Evolutionary conservation across 805 yeast species (phyloP).

Genomic region (Ogataea haglerorum): DNA sequence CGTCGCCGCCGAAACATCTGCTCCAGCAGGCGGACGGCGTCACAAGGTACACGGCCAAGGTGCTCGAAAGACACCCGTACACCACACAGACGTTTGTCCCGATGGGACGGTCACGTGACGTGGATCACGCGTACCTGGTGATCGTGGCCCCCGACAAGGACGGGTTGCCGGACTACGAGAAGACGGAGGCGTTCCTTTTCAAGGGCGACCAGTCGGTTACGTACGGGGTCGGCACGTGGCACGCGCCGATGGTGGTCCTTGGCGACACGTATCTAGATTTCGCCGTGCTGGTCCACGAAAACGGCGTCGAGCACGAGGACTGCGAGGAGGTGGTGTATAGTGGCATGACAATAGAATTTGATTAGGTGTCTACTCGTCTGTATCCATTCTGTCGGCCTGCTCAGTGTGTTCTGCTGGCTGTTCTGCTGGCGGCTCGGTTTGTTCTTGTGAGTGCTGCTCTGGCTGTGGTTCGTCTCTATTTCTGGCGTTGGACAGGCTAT

Average conservation of each 20-base stretch:
- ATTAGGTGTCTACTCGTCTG: constrained; percentile 18
- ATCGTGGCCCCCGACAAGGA: constrained; percentile 64
- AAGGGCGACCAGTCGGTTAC: constrained; percentile 87
- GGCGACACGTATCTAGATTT: constrained; percentile 60
- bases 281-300: constrained; percentile 85
- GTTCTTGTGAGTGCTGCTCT: constrained; percentile 24
- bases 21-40: constrained; percentile 26
- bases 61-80: constrained; percentile 86
- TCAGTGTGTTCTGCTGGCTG: constrained; percentile 4
- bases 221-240: constrained; percentile 86
- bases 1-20: constrained; percentile 70
- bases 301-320: constrained; percentile 74
- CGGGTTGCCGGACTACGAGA: constrained; percentile 57
- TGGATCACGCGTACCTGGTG: constrained; percentile 59
- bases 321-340: constrained; percentile 74
- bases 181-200: constrained; percentile 67
- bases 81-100: constrained; percentile 91
- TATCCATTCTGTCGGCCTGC: constrained; percentile 35
- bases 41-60: constrained; percentile 50
- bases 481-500: constrained; percentile 58
- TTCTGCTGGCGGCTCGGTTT: constrained; percentile 13
- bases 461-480: constrained; percentile 37
- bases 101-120: constrained; percentile 58
- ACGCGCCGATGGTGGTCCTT: constrained; percentile 92
- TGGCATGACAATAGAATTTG: constrained; percentile 35